Evolutionary conservation across 352 stramenopile genomes (phyloP).

Genomic region (Elongisporangium prolatum): DNA sequence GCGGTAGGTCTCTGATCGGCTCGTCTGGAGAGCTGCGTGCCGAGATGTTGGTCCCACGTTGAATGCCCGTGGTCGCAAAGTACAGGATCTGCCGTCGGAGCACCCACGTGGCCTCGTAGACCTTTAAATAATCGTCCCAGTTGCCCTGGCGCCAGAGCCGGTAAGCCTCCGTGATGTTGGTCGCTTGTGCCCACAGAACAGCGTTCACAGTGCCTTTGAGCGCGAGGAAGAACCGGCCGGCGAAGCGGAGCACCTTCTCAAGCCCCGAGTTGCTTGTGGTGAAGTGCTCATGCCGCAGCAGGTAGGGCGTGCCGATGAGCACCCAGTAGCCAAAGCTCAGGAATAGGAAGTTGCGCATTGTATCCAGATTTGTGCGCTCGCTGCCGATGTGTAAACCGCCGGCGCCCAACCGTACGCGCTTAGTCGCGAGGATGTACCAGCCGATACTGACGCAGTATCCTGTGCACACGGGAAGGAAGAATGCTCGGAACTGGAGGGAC

Average conservation of each 20-base stretch:
- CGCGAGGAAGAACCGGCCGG: slow-evolving; percentile 58
- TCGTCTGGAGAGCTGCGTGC: slow-evolving; percentile 12
- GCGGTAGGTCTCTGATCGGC: slow-evolving; percentile 14
- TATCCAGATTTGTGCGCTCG: slow-evolving; percentile 68
- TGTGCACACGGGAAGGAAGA: slow-evolving; percentile 49
- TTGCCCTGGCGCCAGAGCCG: slow-evolving; percentile 71
- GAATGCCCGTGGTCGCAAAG: slow-evolving; percentile 78
- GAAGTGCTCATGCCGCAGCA: slow-evolving; percentile 52
- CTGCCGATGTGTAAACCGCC: slow-evolving; percentile 27
- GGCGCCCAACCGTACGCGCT: slow-evolving; percentile 59
- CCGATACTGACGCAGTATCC: slow-evolving; percentile 69
- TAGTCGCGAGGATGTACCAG: slow-evolving; percentile 68
- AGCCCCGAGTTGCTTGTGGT: slow-evolving; percentile 42
- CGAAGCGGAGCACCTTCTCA: slow-evolving; percentile 62
- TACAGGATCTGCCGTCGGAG: slow-evolving; percentile 79
- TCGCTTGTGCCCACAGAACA: slow-evolving; percentile 66
- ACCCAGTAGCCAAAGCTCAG: slow-evolving; percentile 71
- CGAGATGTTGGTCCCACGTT: slow-evolving; percentile 29
- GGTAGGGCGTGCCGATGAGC: slow-evolving; percentile 60
- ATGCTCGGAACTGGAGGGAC: slow-evolving; percentile 56
- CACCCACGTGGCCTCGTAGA: slow-evolving; percentile 83
- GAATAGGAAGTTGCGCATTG: slow-evolving; percentile 72
- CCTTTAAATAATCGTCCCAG: slow-evolving; percentile 85
- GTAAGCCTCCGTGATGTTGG: slow-evolving; percentile 57
- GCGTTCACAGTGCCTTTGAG: slow-evolving; percentile 62